phyloP scores from a whole-genome alignment of 208 protist species.

The Leptomonas seymouri region DNA sequence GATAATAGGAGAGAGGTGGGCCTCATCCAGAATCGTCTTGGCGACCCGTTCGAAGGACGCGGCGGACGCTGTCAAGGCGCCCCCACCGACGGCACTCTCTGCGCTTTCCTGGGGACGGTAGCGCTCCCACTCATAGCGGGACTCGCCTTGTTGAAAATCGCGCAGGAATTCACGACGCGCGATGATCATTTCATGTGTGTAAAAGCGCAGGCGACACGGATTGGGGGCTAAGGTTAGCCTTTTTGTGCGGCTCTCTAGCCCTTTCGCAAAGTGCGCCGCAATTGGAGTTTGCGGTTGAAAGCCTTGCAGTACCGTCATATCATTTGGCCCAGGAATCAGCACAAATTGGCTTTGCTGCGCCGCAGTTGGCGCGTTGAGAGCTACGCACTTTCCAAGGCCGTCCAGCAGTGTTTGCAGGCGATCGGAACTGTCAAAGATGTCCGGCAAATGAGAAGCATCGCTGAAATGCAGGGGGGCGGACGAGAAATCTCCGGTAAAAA shows the following conservation, averaged over 20 bases:
- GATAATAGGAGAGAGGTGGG: slow-evolving; percentile 73
- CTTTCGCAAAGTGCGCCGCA: slow-evolving; percentile 50
- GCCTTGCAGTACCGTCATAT: slow-evolving; percentile 70
- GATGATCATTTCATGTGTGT: slow-evolving; percentile 88
- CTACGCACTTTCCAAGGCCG: slow-evolving; percentile 55
- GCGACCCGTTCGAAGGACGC: slow-evolving; percentile 77
- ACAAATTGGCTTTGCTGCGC: slow-evolving; percentile 83
- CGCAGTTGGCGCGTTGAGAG: slow-evolving; percentile 63
- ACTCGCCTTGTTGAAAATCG: slow-evolving; percentile 59
- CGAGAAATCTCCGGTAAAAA: slow-evolving; percentile 82
- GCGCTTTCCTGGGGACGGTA: slow-evolving; percentile 14
- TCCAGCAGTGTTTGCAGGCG: slow-evolving; percentile 58
- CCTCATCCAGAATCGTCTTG: slow-evolving; percentile 84
- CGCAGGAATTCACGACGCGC: slow-evolving; percentile 75
- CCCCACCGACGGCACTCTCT: background rate
- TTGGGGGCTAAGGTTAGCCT: slow-evolving; percentile 76
- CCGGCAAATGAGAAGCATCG: slow-evolving; percentile 80
- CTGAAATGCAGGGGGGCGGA: slow-evolving; percentile 69
- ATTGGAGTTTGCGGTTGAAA: slow-evolving; percentile 79
- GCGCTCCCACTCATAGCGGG: slow-evolving; percentile 34
- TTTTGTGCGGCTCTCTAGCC: slow-evolving; percentile 61
- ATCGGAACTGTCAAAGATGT: slow-evolving; percentile 66
- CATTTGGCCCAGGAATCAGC: slow-evolving; percentile 76
- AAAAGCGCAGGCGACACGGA: slow-evolving; percentile 85
- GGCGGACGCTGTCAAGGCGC: background rate